Evolutionary conservation across 805 yeast species (phyloP), one percentile per base, ranked within the genome.

Genomic region (Ogataea paradorogensis): DNA sequence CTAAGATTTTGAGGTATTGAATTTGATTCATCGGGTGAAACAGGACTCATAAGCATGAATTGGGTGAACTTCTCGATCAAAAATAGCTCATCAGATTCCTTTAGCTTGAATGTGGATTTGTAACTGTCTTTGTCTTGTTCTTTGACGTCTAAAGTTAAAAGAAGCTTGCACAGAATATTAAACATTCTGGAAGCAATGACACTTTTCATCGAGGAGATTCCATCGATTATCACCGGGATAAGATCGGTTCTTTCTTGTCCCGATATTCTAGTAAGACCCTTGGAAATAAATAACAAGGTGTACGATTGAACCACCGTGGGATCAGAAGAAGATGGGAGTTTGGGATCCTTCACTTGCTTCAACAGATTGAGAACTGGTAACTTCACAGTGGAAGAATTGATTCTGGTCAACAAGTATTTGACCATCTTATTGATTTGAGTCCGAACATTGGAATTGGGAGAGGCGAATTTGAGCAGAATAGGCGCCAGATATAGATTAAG

Each of bases 401-500:
- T 64, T 36, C 95, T 70, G 0, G 87, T 79, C 36, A 84, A 70
- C 10, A 87, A 53, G 55, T 85, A 81, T 44, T 80, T 80, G 27
- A 88, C 69, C 9, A 82, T 74, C 47, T 79, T 78, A 7, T 47
- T 45, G 2, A 90, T 81, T 27, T 83, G 81, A 20, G 73, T 66
- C 45, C 93, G 72, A 1, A 85, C 95, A 11, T 74, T 65, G 0
- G 69, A 65, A 58, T 84, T 75, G 3, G 81, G 74, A 11, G 96
- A 88, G 2, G 83, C 76, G 37, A 90, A 69, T 57, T 91, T 91
- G 46, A 90, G 66, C 25, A 91, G 63, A 20, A 91, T 56, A 1
- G 99, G 96, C 1, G 87, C 72, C 30, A 91, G 67, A 54, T 83
- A 91, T 1, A 75, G 61, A 9, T 70, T 69, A 28, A 93, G 58